Evolutionary conservation across 2,329 filamentous ascomycete genomes (phyloP), one percentile per base, ranked within the genome.

Genomic region (Mariannaea elegans): DNA sequence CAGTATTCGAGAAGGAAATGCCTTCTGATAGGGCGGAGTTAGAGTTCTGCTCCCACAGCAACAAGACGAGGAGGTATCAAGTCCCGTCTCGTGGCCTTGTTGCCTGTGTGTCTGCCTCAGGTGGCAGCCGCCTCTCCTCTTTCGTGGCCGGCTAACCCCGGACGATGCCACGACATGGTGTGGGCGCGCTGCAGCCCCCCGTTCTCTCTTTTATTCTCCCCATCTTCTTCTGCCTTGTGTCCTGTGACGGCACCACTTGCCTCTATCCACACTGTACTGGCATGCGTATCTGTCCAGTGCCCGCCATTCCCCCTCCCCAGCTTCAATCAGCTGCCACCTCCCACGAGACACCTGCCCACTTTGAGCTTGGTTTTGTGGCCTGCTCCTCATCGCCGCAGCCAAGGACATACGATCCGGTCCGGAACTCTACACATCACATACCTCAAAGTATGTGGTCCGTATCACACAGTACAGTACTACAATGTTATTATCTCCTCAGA

Each of bases 301-400:
- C 19, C n/a, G 19, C 16, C 29, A 4, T 24, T n/a, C 31, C 23
- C 27, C 42, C 42, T 34, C 36, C 36, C 19, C 39, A 59, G 24
- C 45, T 18, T 47, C 44, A 36, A 38, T 54, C 41, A 54, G 49
- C 49, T 54, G 31, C 56, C 44, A 44, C 49, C 18, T 27, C 24
- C 32, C 49, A 49, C 42, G 56, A 44, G 44, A 59, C 50, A 49
- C 38, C 44, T 59, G 56, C 56, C 56, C 44, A 53, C 56, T 54
- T 59, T 36, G 49, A 42, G 49, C 44, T 59, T 59, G 44, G 49
- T 21, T 53, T 29, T 19, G 47, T 51, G 27, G 54, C 24, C 36
- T 50, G 32, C 29, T 29, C 50, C 41, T 56, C n/a, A 23, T 27
- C 14, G 23, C 54, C 32, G 21, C n/a, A 8, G 12, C 10, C 32